Evolutionary conservation across 1,284 basidiomycete species (phyloP), one percentile per base, ranked within the genome.

Genomic region (Marasmius sp.): DNA sequence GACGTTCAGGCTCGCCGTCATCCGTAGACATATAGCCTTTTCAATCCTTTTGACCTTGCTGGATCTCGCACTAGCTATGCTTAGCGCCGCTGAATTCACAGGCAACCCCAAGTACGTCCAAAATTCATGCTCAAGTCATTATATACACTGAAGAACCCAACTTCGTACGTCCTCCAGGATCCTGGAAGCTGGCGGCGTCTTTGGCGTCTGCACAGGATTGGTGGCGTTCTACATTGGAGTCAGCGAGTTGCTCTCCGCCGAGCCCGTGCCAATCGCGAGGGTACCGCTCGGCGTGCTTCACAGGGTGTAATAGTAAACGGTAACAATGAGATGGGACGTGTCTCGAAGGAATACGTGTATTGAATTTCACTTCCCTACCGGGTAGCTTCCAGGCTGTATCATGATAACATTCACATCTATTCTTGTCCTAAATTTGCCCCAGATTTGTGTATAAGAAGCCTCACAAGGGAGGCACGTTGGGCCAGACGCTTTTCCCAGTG

Each of bases 211-310:
- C 59, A 89, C 89, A 18, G 88, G 87, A 0, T 72, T 84, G 64
- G 72, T 90, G 66, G 91, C 89, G 14, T 91, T 85, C 77, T 91
- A 91, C 70, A 79, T 81, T 54, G 90, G 84, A 50, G 74, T 85
- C n/a, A 81, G 82, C 22, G 85, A 89, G 61, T 72, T 92, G 52
- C 79, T 89, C 14, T 16, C 39, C 18, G 58, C 61, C 45, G 61
- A 63, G 53, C 41, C 54, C 20, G 52, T 37, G n/a, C 53, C 61
- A 14, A 34, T 63, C 27, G 47, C 41, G 45, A 52, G 58, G 16
- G 16, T 63, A 33, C 61, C 61, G 16, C 20, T 50, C 33, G 61
- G 61, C 11, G n/a, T 61, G 3, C 27, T 61, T 16, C 55, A 61
- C 48, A 61, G 41, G 27, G 51, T 18, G 53, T 53, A 22, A 12